Evolutionary conservation across 257 asterid species (phyloP).

Genomic region (Solanum chilense): DNA sequence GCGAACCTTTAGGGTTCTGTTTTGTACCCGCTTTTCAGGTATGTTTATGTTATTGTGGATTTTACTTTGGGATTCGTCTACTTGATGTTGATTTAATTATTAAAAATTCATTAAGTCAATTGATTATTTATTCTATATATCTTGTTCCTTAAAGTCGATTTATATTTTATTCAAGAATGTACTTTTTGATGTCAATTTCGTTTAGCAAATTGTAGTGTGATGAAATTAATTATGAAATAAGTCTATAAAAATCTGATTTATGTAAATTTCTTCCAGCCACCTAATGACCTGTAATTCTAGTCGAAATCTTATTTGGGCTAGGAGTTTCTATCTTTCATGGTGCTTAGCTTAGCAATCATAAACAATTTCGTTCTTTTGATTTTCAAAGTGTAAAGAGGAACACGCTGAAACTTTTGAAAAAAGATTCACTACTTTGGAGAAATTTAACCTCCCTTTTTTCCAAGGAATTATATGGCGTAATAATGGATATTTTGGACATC

Average conservation of each 20-base stretch:
- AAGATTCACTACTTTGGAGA: no score
- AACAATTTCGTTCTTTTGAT: no score
- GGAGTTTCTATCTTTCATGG: not conserved
- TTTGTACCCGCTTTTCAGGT: conserved; percentile 34
- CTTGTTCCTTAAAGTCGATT: not conserved
- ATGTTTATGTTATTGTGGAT: not conserved
- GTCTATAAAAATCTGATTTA: not conserved
- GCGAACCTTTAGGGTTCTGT: no score
- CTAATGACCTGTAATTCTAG: not conserved
- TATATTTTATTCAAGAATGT: not conserved
- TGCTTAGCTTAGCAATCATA: no score
- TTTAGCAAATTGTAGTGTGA: not conserved
- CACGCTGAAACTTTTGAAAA: no score
- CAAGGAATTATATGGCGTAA: no score
- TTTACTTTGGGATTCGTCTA: not conserved
- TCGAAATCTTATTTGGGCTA: not conserved
- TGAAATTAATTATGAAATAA: not conserved
- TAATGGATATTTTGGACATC: no score
- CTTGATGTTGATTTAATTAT: not conserved
- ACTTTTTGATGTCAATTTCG: not conserved
- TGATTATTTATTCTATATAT: not conserved
- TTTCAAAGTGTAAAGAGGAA: no score
- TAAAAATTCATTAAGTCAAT: not conserved
- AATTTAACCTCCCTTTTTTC: no score
- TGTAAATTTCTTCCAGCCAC: not conserved